These are phyloP conservation scores for Cylindrotheca fusiformis DNA, from an alignment of 108 stramenopile genomes.

Conservation along the genomic window DNA sequence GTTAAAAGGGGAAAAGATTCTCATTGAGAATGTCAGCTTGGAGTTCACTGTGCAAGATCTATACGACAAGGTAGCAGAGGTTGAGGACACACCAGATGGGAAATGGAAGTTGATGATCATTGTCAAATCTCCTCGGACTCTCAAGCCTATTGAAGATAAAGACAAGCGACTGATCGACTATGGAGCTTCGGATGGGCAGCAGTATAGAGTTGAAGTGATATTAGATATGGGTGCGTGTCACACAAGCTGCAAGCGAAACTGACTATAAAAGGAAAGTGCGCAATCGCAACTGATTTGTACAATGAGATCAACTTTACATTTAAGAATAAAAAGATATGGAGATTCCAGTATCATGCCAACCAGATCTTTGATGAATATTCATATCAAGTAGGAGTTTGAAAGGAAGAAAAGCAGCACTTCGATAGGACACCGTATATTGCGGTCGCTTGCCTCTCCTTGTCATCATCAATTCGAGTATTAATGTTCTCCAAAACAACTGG, in stretches of 20 bases:
- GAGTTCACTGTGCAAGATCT: constrained; percentile 3
- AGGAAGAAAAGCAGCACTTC: no score
- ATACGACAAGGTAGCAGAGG: not conserved
- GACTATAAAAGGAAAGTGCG: no score
- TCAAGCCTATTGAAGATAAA: not conserved
- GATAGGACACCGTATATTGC: no score
- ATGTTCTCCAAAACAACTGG: no score
- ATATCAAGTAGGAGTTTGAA: no score
- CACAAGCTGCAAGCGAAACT: not conserved
- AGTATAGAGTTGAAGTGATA: constrained; percentile 6
- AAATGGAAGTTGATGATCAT: constrained; percentile 14
- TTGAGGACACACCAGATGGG: constrained; percentile 1
- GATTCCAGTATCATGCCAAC: no score
- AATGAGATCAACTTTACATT: no score
- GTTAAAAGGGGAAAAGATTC: not conserved
- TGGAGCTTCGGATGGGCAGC: not conserved
- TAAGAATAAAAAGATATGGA: no score
- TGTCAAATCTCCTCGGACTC: not conserved
- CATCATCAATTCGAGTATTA: no score
- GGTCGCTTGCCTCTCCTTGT: no score
- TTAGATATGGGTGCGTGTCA: constrained; percentile 15
- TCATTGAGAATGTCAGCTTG: not conserved
- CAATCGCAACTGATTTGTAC: no score
- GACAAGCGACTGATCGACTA: constrained; percentile 1
- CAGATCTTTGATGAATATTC: no score